Percentiles rank a stretch among this genome's conserved stretches.
phyloP scores from a whole-genome alignment of 768 basidiomycete species.

The Auricularia cornea region DNA sequence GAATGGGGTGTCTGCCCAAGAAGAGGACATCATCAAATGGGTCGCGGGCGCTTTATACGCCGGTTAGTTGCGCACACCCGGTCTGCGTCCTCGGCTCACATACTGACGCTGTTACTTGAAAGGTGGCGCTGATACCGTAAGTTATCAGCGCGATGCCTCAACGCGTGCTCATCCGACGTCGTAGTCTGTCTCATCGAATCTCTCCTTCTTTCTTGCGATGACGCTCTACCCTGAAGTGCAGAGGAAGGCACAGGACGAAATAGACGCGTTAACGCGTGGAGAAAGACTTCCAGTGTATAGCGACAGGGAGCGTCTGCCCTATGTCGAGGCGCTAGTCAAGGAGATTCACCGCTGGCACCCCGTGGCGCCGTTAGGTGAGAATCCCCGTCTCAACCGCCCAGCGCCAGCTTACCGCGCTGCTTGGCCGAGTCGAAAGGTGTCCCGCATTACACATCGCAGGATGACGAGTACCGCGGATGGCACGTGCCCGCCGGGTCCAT shows the following conservation, averaged over 20 bases:
- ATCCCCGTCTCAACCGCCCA: neutral
- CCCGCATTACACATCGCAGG: constrained; percentile 44
- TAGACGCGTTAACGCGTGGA: too few relatives aligned
- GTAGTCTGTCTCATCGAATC: constrained; percentile 15
- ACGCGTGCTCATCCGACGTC: too few relatives aligned
- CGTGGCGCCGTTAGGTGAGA: constrained; percentile 16
- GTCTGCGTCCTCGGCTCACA: too few relatives aligned
- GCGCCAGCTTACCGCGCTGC: neutral
- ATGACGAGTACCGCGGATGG: constrained; percentile 40
- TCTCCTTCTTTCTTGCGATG: constrained; percentile 20
- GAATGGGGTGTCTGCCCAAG: neutral
- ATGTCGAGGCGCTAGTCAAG: constrained; percentile 25
- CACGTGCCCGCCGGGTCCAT: constrained; percentile 36
- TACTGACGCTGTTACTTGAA: too few relatives aligned
- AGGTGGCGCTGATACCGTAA: too few relatives aligned
- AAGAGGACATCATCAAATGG: neutral
- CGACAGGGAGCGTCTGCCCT: constrained; percentile 24
- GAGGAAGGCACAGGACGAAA: constrained; percentile 17
- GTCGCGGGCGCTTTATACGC: too few relatives aligned
- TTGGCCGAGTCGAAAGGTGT: constrained; percentile 32
- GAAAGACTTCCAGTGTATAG: too few relatives aligned
- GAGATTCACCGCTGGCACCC: constrained; percentile 27
- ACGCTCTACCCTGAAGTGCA: constrained; percentile 18
- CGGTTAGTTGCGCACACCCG: too few relatives aligned
- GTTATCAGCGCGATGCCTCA: too few relatives aligned